Evolutionary conservation across 805 yeast genomes (phyloP), one percentile per base, ranked within the genome.

Genomic region (Nakazawaea ernobii): DNA sequence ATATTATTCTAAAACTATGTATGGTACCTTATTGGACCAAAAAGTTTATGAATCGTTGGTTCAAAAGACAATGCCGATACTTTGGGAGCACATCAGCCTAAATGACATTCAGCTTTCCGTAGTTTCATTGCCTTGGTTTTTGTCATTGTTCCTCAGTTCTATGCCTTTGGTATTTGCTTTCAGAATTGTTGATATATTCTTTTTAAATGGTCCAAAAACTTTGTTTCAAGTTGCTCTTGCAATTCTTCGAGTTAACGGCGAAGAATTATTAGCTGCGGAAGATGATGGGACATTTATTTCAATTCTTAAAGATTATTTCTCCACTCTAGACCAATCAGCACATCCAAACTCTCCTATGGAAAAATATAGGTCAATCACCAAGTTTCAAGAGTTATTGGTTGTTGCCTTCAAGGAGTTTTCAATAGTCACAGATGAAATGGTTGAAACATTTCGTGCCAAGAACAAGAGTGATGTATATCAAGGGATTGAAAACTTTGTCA

Each of bases 151-250:
- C 63, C 76, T 92, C 54, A 91, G 86, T 55, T 83, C 96, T 0
- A 90, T 94, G 96, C 99, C 99, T 0, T 68, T 94, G 54, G 90
- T 90, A 6, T 92, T 81, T 67, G 97, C 99, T 2, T 87, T 90
- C 58, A 73, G 98, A 62, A 86, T 94, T 41, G 75, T 92, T 58
- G 99, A 94, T 63, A 84, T 90, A 20, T 84, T 94, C 59, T 86
- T 94, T 62, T 72, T 87, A 48, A 90, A 90, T 62, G 99, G 99
- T 0, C 82, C 96, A 2, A 82, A 82, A 54, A 84, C 94, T 0
- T 68, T 94, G 24, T 95, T 94, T 61, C 98, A 94, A 65, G 91
- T 94, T 7, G 95, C 96, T 0, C 69, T 94, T 50, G 99, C 97
- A 0, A 79, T 94, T n/a, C 66, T 94, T 42, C 80, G 90, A 54